These are phyloP conservation scores for Pleurotus giganteus DNA, from an alignment of 768 basidiomycete species.

Conservation along the genomic window DNA sequence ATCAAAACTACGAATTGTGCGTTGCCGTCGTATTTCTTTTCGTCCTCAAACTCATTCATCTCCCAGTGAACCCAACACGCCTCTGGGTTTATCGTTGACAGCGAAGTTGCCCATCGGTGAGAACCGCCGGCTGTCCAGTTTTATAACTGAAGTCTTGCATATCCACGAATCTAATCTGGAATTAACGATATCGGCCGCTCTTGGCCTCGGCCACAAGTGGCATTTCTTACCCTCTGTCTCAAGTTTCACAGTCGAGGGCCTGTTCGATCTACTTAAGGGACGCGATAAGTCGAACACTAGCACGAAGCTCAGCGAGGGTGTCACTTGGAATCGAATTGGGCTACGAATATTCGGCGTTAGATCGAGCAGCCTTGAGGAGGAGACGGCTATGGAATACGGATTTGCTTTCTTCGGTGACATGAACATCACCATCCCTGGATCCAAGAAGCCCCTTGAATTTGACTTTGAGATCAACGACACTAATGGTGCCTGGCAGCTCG, in stretches of 20 bases:
- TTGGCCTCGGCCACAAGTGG: neutral
- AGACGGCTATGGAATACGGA: neutral
- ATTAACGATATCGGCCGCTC: neutral
- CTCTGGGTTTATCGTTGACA: neutral
- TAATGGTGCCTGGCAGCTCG: neutral
- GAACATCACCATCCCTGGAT: neutral
- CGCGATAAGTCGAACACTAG: neutral
- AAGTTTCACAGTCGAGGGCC: neutral
- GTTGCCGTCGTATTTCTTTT: neutral
- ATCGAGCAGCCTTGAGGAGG: neutral
- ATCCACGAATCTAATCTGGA: neutral
- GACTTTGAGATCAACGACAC: neutral
- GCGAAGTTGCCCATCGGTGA: neutral
- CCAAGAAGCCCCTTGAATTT: neutral
- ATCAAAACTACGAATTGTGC: constrained; percentile 2
- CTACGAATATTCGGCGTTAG: neutral
- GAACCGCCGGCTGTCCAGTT: neutral
- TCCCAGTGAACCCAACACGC: neutral
- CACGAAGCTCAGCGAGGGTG: neutral
- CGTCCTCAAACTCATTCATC: neutral
- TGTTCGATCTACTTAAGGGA: neutral
- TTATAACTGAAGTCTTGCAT: neutral
- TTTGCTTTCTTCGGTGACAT: neutral
- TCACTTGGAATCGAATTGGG: neutral
- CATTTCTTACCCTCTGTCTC: neutral